phyloP scores from a whole-genome alignment of 768 basidiomycete species.

The Fomitopsis serialis region DNA sequence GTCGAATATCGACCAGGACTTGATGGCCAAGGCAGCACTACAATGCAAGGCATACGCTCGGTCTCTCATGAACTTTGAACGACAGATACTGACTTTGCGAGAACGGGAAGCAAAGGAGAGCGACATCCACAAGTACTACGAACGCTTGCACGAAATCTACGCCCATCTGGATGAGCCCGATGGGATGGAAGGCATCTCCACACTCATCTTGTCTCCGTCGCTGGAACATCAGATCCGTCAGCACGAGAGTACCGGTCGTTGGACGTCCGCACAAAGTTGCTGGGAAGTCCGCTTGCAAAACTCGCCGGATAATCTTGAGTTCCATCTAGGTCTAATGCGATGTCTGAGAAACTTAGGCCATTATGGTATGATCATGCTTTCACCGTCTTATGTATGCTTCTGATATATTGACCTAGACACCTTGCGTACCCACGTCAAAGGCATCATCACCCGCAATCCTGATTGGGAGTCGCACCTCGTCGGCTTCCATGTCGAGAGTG shows the following conservation, averaged over 20 bases:
- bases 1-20: conserved; percentile 75
- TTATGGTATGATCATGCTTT: conserved; percentile 63
- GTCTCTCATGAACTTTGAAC: conserved; percentile 92
- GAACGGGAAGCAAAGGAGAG: conserved; percentile 24
- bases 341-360: conserved; percentile 94
- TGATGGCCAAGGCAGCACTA: conserved; percentile 92
- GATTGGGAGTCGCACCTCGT: conserved; percentile 76
- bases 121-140: conserved; percentile 71
- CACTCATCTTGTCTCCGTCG: conserved; percentile 81
- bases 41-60: conserved; percentile 93
- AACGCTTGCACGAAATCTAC: conserved; percentile 93
- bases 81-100: conserved; percentile 55
- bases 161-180: conserved; percentile 95
- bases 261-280: conserved; percentile 98
- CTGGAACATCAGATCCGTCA: conserved; percentile 95
- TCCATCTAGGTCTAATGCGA: conserved; percentile 84
- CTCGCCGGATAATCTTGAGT: conserved; percentile 81
- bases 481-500: conserved; percentile 87
- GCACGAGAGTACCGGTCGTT: conserved; percentile 93
- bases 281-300: conserved; percentile 96
- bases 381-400: background rate
- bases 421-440: conserved; percentile 88
- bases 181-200: conserved; percentile 97
- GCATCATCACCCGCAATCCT: conserved; percentile 80
- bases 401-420: conserved; percentile 55